Conservation (phyloP, 768 basidiomycete genomes). For the Rhodotorula toruloides region DNA sequence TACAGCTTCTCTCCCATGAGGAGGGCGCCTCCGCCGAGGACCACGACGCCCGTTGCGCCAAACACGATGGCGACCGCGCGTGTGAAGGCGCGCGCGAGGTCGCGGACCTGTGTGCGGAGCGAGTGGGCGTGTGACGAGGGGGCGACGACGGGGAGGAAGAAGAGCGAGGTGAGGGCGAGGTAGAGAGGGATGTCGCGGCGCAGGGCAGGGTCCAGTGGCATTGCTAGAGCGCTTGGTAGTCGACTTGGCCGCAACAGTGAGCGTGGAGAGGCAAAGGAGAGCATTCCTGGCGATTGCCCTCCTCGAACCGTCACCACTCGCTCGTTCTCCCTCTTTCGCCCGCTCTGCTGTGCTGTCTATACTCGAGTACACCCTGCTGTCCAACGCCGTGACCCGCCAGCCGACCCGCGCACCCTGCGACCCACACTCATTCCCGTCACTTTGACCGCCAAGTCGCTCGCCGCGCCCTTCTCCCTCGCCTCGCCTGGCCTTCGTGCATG, state of each 20-base stretch:
- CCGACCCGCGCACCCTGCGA: no score
- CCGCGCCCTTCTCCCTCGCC: not conserved
- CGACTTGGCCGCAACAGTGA: no score
- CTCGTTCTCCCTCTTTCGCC: no score
- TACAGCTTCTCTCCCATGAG: slow-evolving; percentile 1
- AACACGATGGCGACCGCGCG: slow-evolving; percentile 1
- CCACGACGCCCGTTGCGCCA: slow-evolving; percentile 2
- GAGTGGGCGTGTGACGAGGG: slow-evolving; percentile 3
- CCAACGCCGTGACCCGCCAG: no score
- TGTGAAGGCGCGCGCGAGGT: not conserved
- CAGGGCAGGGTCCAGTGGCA: slow-evolving; percentile 11
- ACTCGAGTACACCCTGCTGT: no score
- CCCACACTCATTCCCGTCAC: not conserved
- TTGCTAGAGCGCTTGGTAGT: no score
- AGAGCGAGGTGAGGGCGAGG: slow-evolving; percentile 4
- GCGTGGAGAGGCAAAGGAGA: not conserved
- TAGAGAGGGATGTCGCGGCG: slow-evolving; percentile 10
- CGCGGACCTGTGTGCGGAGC: slow-evolving; percentile 4
- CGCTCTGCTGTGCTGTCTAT: no score
- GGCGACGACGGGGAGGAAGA: slow-evolving; percentile 20
- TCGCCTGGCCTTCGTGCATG: slow-evolving; percentile 2
- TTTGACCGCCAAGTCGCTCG: not conserved
- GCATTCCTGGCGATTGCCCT: no score
- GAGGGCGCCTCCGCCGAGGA: slow-evolving; percentile 6
- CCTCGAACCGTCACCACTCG: not conserved